Conservation (phyloP, 345 rosid species). For the Cardamine resedifolia region DNA sequence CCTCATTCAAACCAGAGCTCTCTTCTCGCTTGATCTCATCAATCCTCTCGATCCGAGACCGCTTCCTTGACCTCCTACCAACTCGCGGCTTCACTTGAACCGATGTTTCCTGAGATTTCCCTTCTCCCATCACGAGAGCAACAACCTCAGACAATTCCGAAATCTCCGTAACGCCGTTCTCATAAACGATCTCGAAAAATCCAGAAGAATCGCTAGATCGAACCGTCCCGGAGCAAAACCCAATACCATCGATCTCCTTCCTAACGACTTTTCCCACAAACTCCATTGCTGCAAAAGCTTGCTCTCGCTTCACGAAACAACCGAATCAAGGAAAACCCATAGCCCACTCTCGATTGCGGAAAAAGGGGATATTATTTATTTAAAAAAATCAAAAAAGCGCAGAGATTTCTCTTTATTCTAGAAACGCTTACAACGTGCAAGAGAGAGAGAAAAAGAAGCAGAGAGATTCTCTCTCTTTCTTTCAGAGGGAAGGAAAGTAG, state of each 20-base stretch:
- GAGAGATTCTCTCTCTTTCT: constrained; percentile 28
- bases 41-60: constrained; percentile 43
- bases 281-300: constrained; percentile 45
- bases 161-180: constrained; percentile 67
- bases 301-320: constrained; percentile 20
- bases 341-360: not conserved
- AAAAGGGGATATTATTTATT: not conserved
- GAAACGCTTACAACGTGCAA: constrained; percentile 28
- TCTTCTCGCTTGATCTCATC: constrained; percentile 31
- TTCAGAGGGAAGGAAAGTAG: constrained; percentile 20
- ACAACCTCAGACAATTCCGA: constrained; percentile 47
- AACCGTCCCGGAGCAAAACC: constrained; percentile 49
- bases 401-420: not conserved
- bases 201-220: constrained; percentile 60
- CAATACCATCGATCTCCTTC: constrained; percentile 55
- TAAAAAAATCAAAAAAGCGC: not conserved
- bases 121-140: constrained; percentile 39
- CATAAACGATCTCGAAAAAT: constrained; percentile 59
- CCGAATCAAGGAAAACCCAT: constrained; percentile 32
- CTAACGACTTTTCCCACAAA: constrained; percentile 60
- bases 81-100: constrained; percentile 38
- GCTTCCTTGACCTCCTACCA: constrained; percentile 52
- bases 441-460: constrained; percentile 14
- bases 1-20: constrained; percentile 25
- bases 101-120: constrained; percentile 20